Base-by-base conservation (phyloP, 495 filamentous ascomycete genomes). In the Aspergillus heteromorphus region DNA sequence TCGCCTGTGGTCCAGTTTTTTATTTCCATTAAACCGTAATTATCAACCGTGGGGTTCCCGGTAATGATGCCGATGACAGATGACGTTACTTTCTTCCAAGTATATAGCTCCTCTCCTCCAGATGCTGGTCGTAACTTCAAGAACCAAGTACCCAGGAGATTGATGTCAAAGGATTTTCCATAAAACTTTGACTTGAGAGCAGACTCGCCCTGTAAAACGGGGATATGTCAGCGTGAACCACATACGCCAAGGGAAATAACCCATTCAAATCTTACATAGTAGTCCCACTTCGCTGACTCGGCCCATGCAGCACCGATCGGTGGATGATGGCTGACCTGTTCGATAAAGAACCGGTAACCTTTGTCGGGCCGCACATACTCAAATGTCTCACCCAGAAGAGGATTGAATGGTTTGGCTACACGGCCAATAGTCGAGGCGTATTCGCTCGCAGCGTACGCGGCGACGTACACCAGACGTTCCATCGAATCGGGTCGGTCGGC, bases 61-160 rank as follows among this genome's bases (percentile, higher is more conserved):
- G 92, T 97, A 61, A 98, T 97, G 67, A 98, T 98, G 53, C 93
- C 93, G 25, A 97, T 83, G 2, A 98, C 93, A n/a, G 91, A 93
- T 13, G 92, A 95, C 4, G 90, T 97, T 38, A 96, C 91, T 69
- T 98, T 98, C 74, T 97, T 97, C 93, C 93, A 98, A 2, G 92
- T 97, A 71, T 95, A 97, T 5, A 97, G 76, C 59, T 98, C 93
- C 62, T 95, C 89, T 5, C 83, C 84, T 3, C 89, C 90, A 14
- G 83, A 79, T 5, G 81, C 78, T 6, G 91, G 89, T 1, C 92
- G 87, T 29, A 98, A 77, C 61, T 82, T 87, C 55, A 97, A 76
- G 72, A 98, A 98, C 93, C 93, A 98, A 6, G 93, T 98, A 23
- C 93, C 93, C 6, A 98, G 80, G 14, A 89, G 89, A 66, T 96